A percentile compares a stretch with the other conserved stretches of the same genome.
These are phyloP conservation scores for Diutina scorzettiae DNA, from an alignment of 1,139 yeast species.

Conservation along the genomic window DNA sequence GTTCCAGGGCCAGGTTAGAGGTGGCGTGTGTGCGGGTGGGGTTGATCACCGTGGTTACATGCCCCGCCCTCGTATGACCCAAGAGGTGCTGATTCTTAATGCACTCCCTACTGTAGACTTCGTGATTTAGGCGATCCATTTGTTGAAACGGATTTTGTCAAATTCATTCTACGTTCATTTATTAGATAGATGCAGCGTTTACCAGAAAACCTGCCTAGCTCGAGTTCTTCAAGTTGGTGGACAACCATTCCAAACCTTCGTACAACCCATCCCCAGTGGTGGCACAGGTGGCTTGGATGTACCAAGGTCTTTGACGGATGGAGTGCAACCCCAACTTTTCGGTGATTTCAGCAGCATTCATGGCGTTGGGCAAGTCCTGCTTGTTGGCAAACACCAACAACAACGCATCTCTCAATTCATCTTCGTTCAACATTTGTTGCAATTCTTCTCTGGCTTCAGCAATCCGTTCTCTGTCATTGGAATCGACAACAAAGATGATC, in stretches of 20 bases:
- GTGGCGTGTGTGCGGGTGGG: too few relatives aligned
- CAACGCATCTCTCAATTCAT: conserved; percentile 84
- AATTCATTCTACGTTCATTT: conserved; percentile 5
- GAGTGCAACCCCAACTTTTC: conserved; percentile 76
- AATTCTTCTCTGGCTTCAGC: conserved; percentile 88
- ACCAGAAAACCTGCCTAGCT: conserved; percentile 6
- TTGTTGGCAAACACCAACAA: conserved; percentile 84
- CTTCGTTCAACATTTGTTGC: conserved; percentile 91
- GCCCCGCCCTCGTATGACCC: too few relatives aligned
- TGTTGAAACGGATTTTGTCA: too few relatives aligned
- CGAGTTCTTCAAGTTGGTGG: conserved; percentile 70
- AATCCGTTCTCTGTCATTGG: conserved; percentile 89
- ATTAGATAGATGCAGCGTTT: conserved; percentile 2
- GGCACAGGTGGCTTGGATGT: conserved; percentile 81
- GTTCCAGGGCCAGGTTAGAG: too few relatives aligned
- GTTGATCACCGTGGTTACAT: too few relatives aligned
- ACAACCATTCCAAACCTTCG: conserved; percentile 87
- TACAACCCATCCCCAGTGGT: conserved; percentile 86
- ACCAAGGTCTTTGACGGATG: conserved; percentile 84
- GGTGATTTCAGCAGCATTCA: conserved; percentile 84
- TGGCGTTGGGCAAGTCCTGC: conserved; percentile 87
- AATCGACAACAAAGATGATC: conserved; percentile 85
- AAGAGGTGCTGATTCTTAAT: too few relatives aligned
- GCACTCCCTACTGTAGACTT: too few relatives aligned
- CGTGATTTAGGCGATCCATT: too few relatives aligned